These are phyloP conservation scores for Kwoniella sp. DNA, from an alignment of 768 basidiomycete genomes.

Conservation along the genomic window DNA sequence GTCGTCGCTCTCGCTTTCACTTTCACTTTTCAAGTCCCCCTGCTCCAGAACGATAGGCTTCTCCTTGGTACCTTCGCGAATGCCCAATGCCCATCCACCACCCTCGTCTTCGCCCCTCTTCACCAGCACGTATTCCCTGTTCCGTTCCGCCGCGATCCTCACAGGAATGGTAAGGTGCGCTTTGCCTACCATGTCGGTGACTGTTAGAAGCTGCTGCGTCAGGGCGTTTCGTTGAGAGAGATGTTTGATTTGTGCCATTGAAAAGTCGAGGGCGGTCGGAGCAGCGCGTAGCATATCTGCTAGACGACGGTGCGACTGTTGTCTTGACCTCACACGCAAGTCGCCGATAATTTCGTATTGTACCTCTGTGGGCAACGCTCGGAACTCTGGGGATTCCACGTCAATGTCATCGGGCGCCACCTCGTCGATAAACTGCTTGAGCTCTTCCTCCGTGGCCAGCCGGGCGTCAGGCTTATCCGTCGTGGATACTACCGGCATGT, in stretches of 20 bases:
- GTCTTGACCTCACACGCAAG: constrained; percentile 85
- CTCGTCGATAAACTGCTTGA: constrained; percentile 86
- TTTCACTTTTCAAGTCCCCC: constrained; percentile 51
- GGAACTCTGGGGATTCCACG: constrained; percentile 79
- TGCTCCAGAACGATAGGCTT: constrained; percentile 84
- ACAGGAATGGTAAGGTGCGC: constrained; percentile 80
- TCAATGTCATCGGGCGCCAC: constrained; percentile 96
- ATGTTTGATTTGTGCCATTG: constrained; percentile 88
- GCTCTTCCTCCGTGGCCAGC: constrained; percentile 91
- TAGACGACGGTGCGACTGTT: constrained; percentile 84
- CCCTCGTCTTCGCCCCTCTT: constrained; percentile 75
- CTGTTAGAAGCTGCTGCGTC: constrained; percentile 85
- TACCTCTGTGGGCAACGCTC: constrained; percentile 87
- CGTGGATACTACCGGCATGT: constrained; percentile 40
- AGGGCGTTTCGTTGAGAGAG: constrained; percentile 80
- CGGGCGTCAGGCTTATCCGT: constrained; percentile 69
- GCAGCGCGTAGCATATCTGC: constrained; percentile 81
- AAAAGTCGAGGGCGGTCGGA: constrained; percentile 85
- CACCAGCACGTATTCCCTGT: constrained; percentile 87
- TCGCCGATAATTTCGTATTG: constrained; percentile 99
- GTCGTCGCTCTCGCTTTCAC: constrained; percentile 47
- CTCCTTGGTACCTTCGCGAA: constrained; percentile 75
- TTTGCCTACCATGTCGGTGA: constrained; percentile 88
- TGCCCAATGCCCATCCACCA: constrained; percentile 92
- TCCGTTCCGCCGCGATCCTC: constrained; percentile 89